Base-by-base conservation (phyloP, 2,329 filamentous ascomycete species). In the Ceratocystis destructans region DNA sequence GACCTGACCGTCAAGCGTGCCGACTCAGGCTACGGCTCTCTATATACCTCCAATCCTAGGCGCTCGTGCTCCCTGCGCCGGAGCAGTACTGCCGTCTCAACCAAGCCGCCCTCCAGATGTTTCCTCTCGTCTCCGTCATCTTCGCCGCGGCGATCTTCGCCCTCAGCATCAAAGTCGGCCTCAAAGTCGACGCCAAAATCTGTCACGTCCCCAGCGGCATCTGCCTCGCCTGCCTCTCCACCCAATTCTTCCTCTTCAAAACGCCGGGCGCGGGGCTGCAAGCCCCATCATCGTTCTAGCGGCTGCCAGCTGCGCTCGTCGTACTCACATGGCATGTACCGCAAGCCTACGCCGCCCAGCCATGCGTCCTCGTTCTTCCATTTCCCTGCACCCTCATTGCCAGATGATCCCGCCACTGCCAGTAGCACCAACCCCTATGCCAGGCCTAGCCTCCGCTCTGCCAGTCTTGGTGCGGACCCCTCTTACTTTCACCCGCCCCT, bases 21-120 rank as follows among this genome's bases (percentile, higher is more conserved):
- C 68, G 82, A 85, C 71, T 84, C 82, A 0, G 82, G 82, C 44
- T 84, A 85, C 70, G 82, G 81, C 70, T 84, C 82, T 2, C 76
- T 78, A 59, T 73, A 74, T 7, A 70, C 72, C 20, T 76, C 78
- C 1, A 75, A 74, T 7, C 73, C 72, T 17, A 79, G 79, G 1
- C 72, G 71, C 37, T 75, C 74, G 53, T 72, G 72, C 66, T 69
- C 72, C 1, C 72, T 72, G 5, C 69, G 69, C 6, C 69, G 71
- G 22, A 72, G 73, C 5, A 70, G 72, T 22, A 69, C 68, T 1
- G 74, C 77, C 1, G 74, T 75, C 5, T 69, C 44, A 57, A 17
- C 69, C 33, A 66, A 63, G 57, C 57, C 62, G 5, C 37, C 65
- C 10, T 53, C 22, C 20, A 53, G 20, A 10, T 28, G 22, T 15